These are phyloP conservation scores for Mycena maculata DNA, from an alignment of 768 basidiomycete genomes.

Conservation along the genomic window DNA sequence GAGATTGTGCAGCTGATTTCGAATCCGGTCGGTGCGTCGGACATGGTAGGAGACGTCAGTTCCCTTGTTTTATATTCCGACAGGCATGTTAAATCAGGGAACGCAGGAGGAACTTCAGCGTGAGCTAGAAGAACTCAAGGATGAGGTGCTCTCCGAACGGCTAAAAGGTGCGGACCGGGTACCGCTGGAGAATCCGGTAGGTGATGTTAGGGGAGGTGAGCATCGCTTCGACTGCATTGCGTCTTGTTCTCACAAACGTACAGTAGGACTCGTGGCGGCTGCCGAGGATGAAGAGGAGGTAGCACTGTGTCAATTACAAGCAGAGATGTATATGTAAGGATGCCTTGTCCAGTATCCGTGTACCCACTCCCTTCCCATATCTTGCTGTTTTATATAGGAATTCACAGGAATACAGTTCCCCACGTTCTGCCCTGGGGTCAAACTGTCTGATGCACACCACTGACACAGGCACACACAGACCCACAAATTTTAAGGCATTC, in stretches of 20 bases:
- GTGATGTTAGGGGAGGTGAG: slow-evolving; percentile 66
- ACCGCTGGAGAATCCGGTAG: slow-evolving; percentile 85
- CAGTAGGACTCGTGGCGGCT: slow-evolving; percentile 55
- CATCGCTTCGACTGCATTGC: slow-evolving; percentile 15
- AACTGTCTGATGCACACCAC: no score
- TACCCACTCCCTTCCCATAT: slow-evolving; percentile 22
- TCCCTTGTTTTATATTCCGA: slow-evolving; percentile 4
- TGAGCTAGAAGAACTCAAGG: slow-evolving; percentile 89
- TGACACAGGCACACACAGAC: no score
- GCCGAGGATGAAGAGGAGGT: slow-evolving; percentile 91
- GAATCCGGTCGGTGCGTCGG: slow-evolving; percentile 68
- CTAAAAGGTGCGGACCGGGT: slow-evolving; percentile 89
- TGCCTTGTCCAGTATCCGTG: no score
- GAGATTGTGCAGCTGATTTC: slow-evolving; percentile 94
- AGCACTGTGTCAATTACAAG: slow-evolving; percentile 90
- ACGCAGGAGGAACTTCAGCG: slow-evolving; percentile 78
- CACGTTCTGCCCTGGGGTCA: no score
- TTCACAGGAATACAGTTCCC: no score
- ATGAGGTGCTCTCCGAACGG: slow-evolving; percentile 87
- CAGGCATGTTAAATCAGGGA: slow-evolving; percentile 13
- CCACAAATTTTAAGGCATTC: no score
- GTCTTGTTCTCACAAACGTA: not conserved
- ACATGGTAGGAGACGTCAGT: slow-evolving; percentile 79
- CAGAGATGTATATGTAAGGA: slow-evolving; percentile 81
- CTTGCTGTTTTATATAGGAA: no score